A percentile compares a stretch with the other conserved stretches of the same genome.
Conservation (phyloP, 176 grass and related monocot genomes). For the Oryza meridionalis region DNA sequence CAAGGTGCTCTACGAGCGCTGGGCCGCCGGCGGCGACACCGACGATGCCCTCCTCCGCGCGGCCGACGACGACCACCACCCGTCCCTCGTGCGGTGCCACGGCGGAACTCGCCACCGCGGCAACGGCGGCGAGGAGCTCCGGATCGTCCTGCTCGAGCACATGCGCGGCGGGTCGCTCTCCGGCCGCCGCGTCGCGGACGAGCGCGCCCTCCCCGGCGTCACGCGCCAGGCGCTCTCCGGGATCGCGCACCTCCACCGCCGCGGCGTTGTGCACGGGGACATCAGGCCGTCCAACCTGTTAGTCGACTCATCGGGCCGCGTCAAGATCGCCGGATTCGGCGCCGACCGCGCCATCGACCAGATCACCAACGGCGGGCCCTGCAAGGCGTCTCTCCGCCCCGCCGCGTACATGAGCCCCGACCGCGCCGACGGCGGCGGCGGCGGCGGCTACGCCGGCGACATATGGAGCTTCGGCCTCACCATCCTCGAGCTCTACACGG, state of each 20-base stretch:
- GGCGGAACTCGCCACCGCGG: conserved; percentile 64
- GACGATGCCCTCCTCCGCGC: conserved; percentile 63
- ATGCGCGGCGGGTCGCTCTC: conserved; percentile 91
- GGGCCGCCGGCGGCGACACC: conserved; percentile 63
- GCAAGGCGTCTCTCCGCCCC: conserved; percentile 77
- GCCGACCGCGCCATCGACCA: conserved; percentile 70
- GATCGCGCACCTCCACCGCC: conserved; percentile 76
- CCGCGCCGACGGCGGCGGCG: conserved; percentile 20
- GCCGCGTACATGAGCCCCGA: conserved; percentile 98
- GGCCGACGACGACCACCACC: conserved; percentile 55
- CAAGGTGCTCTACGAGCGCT: conserved; percentile 72
- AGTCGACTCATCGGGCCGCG: conserved; percentile 60
- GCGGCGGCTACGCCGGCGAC: conserved; percentile 76
- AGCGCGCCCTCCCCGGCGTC: conserved; percentile 67
- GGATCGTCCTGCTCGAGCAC: conserved; percentile 85
- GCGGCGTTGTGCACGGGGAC: conserved; percentile 91
- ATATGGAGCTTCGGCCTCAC: conserved; percentile 98
- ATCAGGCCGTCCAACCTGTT: conserved; percentile 96
- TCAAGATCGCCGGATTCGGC: conserved; percentile 96
- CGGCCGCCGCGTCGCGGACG: conserved; percentile 60
- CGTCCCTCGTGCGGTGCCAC: conserved; percentile 75
- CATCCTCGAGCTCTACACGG: conserved; percentile 94
- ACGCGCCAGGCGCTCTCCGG: conserved; percentile 78
- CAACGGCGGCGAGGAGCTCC: conserved; percentile 60
- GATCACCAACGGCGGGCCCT: conserved; percentile 80